phyloP scores from a whole-genome alignment of 768 basidiomycete genomes.

The Rhodotorula sphaerocarpa region DNA sequence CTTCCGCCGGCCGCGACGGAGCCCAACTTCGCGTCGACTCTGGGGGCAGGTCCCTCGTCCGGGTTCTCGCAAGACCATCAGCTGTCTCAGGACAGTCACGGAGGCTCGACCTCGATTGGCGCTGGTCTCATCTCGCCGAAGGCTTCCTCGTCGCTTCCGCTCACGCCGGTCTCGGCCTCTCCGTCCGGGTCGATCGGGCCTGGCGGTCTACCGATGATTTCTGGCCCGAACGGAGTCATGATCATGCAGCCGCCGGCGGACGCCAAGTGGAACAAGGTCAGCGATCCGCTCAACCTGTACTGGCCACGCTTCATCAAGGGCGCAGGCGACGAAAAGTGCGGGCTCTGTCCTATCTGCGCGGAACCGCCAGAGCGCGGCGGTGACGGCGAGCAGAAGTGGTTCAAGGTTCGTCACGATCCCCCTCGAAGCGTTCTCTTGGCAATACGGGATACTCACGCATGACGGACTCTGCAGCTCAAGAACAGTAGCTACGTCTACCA shows the following conservation, averaged over 20 bases:
- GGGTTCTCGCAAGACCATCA: background rate
- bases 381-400: constrained; percentile 58
- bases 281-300: constrained; percentile 58
- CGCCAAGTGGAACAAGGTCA: constrained; percentile 32
- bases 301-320: constrained; percentile 71
- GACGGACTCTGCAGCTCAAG: constrained; percentile 16
- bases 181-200: background rate
- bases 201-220: background rate
- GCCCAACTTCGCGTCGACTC: background rate
- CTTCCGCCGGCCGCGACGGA: background rate
- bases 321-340: constrained; percentile 59
- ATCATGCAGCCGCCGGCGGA: constrained; percentile 20
- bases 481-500: constrained; percentile 35
- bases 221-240: constrained; percentile 4
- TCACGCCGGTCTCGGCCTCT: background rate
- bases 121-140: background rate
- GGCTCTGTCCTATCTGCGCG: constrained; percentile 68
- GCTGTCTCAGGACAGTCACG: background rate
- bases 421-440: background rate
- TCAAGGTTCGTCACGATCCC: constrained; percentile 54
- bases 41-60: background rate
- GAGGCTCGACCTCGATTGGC: background rate
- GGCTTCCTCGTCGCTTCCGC: background rate
- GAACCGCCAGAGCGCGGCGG: constrained; percentile 59
- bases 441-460: background rate